Evolutionary conservation across 2,329 filamentous ascomycete genomes (phyloP), one percentile per base, ranked within the genome.

Genomic region (Rosellinia necatrix): DNA sequence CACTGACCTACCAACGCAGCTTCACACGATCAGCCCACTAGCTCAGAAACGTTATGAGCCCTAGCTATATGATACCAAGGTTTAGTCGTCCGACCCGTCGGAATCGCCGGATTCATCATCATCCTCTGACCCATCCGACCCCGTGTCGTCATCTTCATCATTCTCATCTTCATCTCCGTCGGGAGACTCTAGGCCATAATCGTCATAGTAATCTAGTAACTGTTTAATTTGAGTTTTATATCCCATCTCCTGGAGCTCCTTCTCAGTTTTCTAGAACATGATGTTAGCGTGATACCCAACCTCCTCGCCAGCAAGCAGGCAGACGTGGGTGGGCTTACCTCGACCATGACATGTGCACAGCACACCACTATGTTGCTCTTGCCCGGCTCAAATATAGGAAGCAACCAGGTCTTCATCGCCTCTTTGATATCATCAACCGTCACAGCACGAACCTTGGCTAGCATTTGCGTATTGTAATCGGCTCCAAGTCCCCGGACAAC

Each of bases 351-450:
- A 13, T 89, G 88, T 17, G 91, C 90, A 71, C 93, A 97, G 6
- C 93, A 96, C 48, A 97, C 82, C 3, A 97, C 86, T 49, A 97
- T 77, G 70, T 97, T 96, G 61, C 91, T 87, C 71, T 82, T 91
- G 17, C 87, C 85, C 0, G 92, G 86, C 62, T 86, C 81, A 71
- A 99, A 97, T 30, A 94, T 80, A 0, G 89, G 88, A 65, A 96
- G 70, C 25, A 99, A 80, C 49, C 93, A 81, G 15, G 91, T 86
- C 49, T 77, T 82, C 76, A 99, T 84, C 2, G 85, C 89, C 21
- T 78, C 77, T 71, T 85, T 88, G 62, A 97, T 89, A 67, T 97
- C 85, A 10, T 92, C 87, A 2, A 86, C 82, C 0, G 79, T 87
- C 5, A 97, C 90, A 38, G 83, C 82, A 41, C 91, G 82, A 17